Percentiles rank a stretch among this genome's conserved stretches.
Evolutionary conservation across 805 yeast species (phyloP).

Genomic region (Candida caryicola): DNA sequence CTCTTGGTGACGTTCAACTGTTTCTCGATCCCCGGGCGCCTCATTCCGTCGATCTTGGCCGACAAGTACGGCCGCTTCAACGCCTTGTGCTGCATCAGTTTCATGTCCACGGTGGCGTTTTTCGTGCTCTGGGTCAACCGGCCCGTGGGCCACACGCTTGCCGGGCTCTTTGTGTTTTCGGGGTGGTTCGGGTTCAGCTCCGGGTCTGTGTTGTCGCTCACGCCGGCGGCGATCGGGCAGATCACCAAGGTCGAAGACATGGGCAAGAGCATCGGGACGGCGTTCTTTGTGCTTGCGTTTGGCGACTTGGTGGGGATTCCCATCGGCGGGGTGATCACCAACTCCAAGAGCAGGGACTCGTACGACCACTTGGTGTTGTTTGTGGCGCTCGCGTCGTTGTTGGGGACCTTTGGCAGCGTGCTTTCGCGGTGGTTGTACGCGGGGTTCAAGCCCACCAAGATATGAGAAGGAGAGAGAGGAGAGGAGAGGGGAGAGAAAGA

Average conservation of each 20-base stretch:
- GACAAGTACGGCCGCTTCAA: slow-evolving; percentile 27
- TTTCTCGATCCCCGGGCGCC: slow-evolving; percentile 26
- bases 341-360: slow-evolving; percentile 7
- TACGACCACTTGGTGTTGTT: slow-evolving; percentile 25
- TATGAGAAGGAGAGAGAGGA: too few species aligned
- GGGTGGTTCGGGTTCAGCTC: slow-evolving; percentile 27
- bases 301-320: slow-evolving; percentile 31
- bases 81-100: slow-evolving; percentile 20
- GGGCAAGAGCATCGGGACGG: slow-evolving; percentile 25
- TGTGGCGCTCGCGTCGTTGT: slow-evolving; percentile 17
- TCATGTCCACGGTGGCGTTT: slow-evolving; percentile 17
- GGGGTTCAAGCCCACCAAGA: too few species aligned
- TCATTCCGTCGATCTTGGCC: slow-evolving; percentile 23
- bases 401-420: slow-evolving; percentile 21
- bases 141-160: slow-evolving; percentile 21
- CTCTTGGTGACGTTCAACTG: slow-evolving; percentile 23
- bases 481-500: too few species aligned
- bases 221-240: slow-evolving; percentile 27
- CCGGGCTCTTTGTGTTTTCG: slow-evolving; percentile 22
- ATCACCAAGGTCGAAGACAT: slow-evolving; percentile 24
- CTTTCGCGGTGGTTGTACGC: slow-evolving; percentile 21
- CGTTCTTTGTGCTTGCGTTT: slow-evolving; percentile 11
- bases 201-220: slow-evolving; percentile 24
- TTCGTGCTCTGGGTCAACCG: slow-evolving; percentile 26
- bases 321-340: slow-evolving; percentile 27